Base-by-base conservation (phyloP, 495 filamentous ascomycete genomes). In the Durotheca rogersii region DNA sequence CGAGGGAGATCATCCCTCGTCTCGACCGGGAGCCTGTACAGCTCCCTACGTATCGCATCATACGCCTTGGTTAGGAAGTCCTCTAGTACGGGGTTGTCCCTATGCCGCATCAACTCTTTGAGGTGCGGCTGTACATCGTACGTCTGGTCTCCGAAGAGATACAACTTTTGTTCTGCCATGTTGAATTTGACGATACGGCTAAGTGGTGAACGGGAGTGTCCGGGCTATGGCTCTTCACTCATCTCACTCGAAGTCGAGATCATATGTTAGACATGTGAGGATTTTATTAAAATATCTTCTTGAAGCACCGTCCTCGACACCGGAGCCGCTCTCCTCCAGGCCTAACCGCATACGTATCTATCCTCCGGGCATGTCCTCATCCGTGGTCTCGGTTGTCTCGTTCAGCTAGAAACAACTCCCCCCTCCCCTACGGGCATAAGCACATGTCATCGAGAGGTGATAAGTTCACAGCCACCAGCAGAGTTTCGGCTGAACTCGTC, bases 121-220 rank as follows among this genome's bases (percentile, higher is more conserved):
- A 85, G 68, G 17, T 80, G 71, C 29, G 73, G 67, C 47, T 77
- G 78, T 46, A 82, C 77, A 59, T 83, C 77, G 47, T 73, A 72
- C 27, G 81, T 83, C 66, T 83, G 80, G 61, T 85, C 81, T 69
- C 82, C 82, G 64, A 84, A 84, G 62, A 80, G 42, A 44, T 61
- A 47, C 14, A 62, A 18, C 35, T 58, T 47, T 49, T 47, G 42
- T 19, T 41, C 14, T 2, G 19, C 42, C 50, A 53, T 53, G 6
- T 36, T 41, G 27, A 34, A 41, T 33, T 34, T 20, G 35, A 29
- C 1, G 35, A 29, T n/a, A n/a, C n/a, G n/a, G n/a, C n/a, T n/a
- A n/a, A n/a, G n/a, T n/a, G n/a, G 15, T 36, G 27, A 20, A 40
- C 21, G 37, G 4, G 15, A 20, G 17, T 10, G 39, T 4, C 21